A percentile compares a stretch with the other conserved stretches of the same genome.
phyloP scores from a whole-genome alignment of 2,329 filamentous ascomycete species.

The Xylaria polymorpha region DNA sequence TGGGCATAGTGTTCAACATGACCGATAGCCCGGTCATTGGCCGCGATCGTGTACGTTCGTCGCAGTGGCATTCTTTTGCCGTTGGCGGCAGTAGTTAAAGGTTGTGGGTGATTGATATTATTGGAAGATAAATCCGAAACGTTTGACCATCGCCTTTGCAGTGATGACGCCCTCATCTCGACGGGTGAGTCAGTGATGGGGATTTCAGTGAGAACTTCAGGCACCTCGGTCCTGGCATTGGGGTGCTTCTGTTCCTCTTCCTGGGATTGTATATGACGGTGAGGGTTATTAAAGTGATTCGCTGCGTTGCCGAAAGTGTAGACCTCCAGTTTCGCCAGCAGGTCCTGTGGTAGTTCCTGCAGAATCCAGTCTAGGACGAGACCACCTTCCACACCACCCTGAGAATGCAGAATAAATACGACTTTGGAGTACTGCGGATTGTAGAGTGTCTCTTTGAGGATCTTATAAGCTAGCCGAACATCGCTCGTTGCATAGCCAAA shows the following conservation, averaged over 20 bases:
- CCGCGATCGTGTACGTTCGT: constrained; percentile 43
- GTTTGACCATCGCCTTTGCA: constrained; percentile 36
- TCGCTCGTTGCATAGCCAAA: constrained; percentile 78
- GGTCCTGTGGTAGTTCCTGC: constrained; percentile 74
- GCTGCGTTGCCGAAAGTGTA: constrained; percentile 83
- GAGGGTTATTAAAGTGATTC: constrained; percentile 85
- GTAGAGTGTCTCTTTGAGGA: constrained; percentile 72
- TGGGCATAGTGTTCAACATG: constrained; percentile 87
- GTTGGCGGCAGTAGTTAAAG: constrained; percentile 50
- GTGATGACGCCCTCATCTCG: constrained; percentile 40
- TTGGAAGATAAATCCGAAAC: constrained; percentile 28
- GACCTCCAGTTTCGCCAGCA: constrained; percentile 76
- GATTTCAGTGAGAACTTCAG: constrained; percentile 42
- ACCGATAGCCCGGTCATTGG: constrained; percentile 66
- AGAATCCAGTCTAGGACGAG: constrained; percentile 82
- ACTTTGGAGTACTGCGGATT: constrained; percentile 73
- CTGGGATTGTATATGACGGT: constrained; percentile 62
- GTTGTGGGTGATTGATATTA: constrained; percentile 45
- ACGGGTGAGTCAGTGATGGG: constrained; percentile 47
- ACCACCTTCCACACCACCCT: constrained; percentile 79
- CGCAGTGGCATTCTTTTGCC: constrained; percentile 22
- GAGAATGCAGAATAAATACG: constrained; percentile 79
- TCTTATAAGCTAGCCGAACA: constrained; percentile 69
- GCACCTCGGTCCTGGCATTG: constrained; percentile 46
- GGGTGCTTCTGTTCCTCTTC: constrained; percentile 53